Percentiles rank a stretch among this genome's conserved stretches.
phyloP scores from a whole-genome alignment of 352 stramenopile species.

The Pythium plurisporium region DNA sequence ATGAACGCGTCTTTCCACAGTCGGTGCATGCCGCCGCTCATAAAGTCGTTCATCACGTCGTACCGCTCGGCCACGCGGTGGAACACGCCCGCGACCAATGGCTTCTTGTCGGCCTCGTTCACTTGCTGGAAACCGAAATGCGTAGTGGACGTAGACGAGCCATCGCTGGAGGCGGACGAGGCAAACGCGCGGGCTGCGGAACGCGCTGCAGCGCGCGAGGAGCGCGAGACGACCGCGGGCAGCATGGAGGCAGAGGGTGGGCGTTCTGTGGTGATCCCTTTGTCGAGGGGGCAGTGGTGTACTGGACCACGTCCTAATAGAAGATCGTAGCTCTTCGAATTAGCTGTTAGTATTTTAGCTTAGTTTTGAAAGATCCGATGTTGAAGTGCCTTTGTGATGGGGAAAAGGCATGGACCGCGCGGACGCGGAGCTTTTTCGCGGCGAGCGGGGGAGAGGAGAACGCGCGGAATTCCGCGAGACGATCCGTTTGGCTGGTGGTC shows the following conservation, averaged over 20 bases:
- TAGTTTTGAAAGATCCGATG: no score
- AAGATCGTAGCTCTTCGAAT: neutral
- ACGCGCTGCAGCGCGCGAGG: neutral
- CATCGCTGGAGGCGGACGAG: neutral
- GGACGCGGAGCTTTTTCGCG: no score
- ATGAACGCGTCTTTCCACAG: constrained; percentile 98
- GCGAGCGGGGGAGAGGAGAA: no score
- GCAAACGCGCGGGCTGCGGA: neutral
- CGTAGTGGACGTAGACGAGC: constrained; percentile 35
- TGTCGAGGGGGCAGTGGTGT: neutral
- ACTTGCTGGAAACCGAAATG: constrained; percentile 91
- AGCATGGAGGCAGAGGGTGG: neutral
- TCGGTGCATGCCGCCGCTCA: constrained; percentile 94
- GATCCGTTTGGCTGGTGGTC: neutral
- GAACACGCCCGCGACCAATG: constrained; percentile 95
- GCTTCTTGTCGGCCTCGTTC: constrained; percentile 91
- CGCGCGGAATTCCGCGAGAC: no score
- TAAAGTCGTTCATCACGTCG: constrained; percentile 99
- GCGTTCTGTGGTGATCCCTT: constrained; percentile 2
- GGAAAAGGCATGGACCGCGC: no score
- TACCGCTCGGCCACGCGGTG: constrained; percentile 95
- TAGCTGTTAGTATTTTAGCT: constrained; percentile 1
- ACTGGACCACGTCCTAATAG: constrained; percentile 3
- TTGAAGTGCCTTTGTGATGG: no score
- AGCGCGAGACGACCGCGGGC: neutral